phyloP scores from a whole-genome alignment of 306 rosid species.

The Rosa rugosa region DNA sequence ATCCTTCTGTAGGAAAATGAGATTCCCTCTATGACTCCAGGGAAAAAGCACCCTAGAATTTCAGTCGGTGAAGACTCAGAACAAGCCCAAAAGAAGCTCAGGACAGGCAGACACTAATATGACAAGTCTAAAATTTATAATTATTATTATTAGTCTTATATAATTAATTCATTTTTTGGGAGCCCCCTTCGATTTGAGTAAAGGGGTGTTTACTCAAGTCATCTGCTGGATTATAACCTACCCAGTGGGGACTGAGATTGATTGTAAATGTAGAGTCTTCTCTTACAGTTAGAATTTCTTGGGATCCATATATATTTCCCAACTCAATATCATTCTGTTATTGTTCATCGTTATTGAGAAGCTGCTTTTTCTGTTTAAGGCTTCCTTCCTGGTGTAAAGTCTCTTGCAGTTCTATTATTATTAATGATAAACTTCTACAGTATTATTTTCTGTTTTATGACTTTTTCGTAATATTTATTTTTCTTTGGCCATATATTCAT shows the following conservation, averaged over 20 bases:
- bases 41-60: slow-evolving; percentile 43
- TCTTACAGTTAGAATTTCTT: slow-evolving; percentile 32
- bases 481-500: background rate
- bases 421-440: background rate
- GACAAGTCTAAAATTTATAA: slow-evolving; percentile 6
- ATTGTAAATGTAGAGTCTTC: slow-evolving; percentile 66
- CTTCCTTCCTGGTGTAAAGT: slow-evolving; percentile 50
- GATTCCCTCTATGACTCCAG: slow-evolving; percentile 45
- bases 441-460: background rate
- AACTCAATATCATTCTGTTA: slow-evolving; percentile 38
- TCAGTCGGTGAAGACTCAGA: slow-evolving; percentile 55
- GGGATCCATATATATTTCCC: slow-evolving; percentile 50
- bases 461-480: background rate
- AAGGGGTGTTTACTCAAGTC: slow-evolving; percentile 38
- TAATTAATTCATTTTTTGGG: slow-evolving; percentile 59
- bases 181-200: slow-evolving; percentile 16
- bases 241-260: slow-evolving; percentile 39
- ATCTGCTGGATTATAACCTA: slow-evolving; percentile 43
- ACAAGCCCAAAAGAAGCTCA: slow-evolving; percentile 67
- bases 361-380: slow-evolving; percentile 47
- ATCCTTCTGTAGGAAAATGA: slow-evolving; percentile 54
- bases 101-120: slow-evolving; percentile 61
- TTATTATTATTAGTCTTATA: slow-evolving; percentile 26
- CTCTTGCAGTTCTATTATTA: slow-evolving; percentile 10
- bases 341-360: slow-evolving; percentile 47